phyloP scores from a whole-genome alignment of 2,329 filamentous ascomycete genomes.

The Aspergillus sp. region DNA sequence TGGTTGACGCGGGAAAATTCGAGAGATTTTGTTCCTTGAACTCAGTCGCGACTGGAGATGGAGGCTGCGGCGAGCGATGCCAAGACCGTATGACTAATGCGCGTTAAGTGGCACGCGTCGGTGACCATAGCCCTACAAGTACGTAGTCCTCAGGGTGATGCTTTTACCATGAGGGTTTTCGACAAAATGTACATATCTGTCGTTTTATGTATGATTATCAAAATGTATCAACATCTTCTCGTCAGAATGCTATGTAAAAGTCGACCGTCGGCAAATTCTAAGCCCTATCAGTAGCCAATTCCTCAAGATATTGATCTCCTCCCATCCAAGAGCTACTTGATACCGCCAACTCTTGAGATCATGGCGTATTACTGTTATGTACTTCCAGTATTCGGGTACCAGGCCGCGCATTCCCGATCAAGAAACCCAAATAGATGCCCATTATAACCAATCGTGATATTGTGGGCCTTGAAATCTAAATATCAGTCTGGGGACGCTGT shows the following conservation, averaged over 20 bases:
- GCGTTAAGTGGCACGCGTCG: conserved; percentile 38
- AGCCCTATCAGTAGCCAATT: conserved; percentile 18
- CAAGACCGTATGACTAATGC: conserved; percentile 38
- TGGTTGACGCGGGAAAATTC: background rate
- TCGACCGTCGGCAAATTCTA: conserved; percentile 19
- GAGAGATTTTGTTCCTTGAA: background rate
- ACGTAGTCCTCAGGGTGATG: background rate
- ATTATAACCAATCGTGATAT: conserved; percentile 9
- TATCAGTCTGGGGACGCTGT: background rate
- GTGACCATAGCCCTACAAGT: background rate
- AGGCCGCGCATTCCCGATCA: background rate
- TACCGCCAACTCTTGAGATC: background rate
- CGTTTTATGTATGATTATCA: too few species aligned
- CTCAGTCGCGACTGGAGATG: background rate
- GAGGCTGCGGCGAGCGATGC: conserved; percentile 11
- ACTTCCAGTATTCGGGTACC: background rate
- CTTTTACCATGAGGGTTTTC: too few species aligned
- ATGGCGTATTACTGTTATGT: background rate
- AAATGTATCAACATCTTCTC: too few species aligned
- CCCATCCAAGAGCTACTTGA: conserved; percentile 17
- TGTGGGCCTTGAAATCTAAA: conserved; percentile 15
- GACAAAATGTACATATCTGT: background rate
- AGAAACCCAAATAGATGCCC: conserved; percentile 8
- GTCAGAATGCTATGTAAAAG: conserved; percentile 18
- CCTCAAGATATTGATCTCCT: conserved; percentile 11